These are phyloP conservation scores for Puccinellia tenuiflora DNA, from an alignment of 176 grass and related monocot genomes.

Conservation along the genomic window DNA sequence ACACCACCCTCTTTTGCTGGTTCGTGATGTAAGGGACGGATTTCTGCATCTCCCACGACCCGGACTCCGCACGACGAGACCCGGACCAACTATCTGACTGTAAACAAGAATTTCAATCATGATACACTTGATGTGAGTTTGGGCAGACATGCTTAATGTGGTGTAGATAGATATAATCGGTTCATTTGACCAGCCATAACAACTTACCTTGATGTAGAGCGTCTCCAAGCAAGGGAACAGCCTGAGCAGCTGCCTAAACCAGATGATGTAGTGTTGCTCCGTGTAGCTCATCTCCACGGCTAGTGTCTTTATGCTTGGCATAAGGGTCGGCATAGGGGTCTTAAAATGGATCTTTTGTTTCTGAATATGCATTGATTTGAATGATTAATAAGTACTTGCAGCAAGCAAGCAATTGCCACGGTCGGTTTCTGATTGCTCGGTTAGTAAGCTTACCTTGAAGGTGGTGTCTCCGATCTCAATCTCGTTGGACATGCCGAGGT, in stretches of 20 bases:
- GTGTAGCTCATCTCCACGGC: background rate
- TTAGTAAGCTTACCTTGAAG: background rate
- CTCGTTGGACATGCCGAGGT: background rate
- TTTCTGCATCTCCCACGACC: background rate
- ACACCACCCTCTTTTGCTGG: conserved; percentile 5
- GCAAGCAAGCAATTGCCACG: background rate
- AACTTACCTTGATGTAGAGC: conserved; percentile 23
- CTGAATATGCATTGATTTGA: background rate
- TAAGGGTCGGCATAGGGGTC: conserved; percentile 14
- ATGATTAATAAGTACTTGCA: background rate
- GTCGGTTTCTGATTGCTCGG: background rate
- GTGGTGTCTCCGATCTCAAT: conserved; percentile 14
- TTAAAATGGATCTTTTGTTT: background rate
- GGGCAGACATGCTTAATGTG: background rate
- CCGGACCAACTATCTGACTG: background rate
- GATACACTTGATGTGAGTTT: background rate
- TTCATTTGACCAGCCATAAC: background rate
- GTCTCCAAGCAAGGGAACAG: conserved; percentile 22
- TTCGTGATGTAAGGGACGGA: background rate
- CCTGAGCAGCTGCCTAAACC: conserved; percentile 18
- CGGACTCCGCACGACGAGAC: background rate
- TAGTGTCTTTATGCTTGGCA: conserved; percentile 23
- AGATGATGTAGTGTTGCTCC: background rate
- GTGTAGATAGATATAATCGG: background rate
- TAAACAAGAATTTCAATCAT: background rate